Percentiles rank a stretch among this genome's conserved stretches.
phyloP scores from a whole-genome alignment of 1,284 basidiomycete genomes.

The Pyrrhoderma lamaoense region DNA sequence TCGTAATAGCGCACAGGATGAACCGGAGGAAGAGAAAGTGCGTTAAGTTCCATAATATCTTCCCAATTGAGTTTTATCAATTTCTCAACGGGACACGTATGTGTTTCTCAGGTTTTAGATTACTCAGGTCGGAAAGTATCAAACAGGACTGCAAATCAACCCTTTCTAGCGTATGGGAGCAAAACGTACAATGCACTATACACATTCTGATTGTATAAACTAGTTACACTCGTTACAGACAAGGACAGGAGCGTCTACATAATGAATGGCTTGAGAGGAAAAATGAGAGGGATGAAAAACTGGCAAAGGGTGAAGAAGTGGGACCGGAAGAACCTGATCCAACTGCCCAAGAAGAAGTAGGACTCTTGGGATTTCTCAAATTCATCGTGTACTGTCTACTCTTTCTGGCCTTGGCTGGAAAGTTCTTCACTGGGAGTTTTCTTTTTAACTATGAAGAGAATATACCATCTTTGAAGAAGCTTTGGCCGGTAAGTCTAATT shows the following conservation, averaged over 20 bases:
- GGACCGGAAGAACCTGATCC: constrained; percentile 68
- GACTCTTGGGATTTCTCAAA: constrained; percentile 57
- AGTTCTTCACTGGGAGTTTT: constrained; percentile 76
- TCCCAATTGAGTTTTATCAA: not conserved
- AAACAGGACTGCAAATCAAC: constrained; percentile 70
- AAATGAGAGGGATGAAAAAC: constrained; percentile 61
- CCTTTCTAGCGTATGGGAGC: constrained; percentile 66
- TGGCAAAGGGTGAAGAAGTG: constrained; percentile 64
- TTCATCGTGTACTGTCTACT: constrained; percentile 53
- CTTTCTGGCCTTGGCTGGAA: constrained; percentile 53
- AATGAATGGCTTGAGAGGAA: constrained; percentile 63
- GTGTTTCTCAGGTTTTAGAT: constrained; percentile 13
- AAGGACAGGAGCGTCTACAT: constrained; percentile 52
- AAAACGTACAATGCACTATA: not conserved
- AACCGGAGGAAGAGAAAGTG: constrained; percentile 20
- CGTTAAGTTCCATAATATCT: not conserved
- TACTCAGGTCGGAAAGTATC: constrained; percentile 59
- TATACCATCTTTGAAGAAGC: constrained; percentile 49
- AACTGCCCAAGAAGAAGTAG: constrained; percentile 58
- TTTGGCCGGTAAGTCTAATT: constrained; percentile 46
- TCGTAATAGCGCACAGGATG: constrained; percentile 24
- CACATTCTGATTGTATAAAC: not conserved
- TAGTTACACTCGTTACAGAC: constrained; percentile 65
- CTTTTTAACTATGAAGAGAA: constrained; percentile 69
- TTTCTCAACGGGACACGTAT: not conserved